phyloP scores from a whole-genome alignment of 441 rosid species.

The Theobroma grandiflorum region DNA sequence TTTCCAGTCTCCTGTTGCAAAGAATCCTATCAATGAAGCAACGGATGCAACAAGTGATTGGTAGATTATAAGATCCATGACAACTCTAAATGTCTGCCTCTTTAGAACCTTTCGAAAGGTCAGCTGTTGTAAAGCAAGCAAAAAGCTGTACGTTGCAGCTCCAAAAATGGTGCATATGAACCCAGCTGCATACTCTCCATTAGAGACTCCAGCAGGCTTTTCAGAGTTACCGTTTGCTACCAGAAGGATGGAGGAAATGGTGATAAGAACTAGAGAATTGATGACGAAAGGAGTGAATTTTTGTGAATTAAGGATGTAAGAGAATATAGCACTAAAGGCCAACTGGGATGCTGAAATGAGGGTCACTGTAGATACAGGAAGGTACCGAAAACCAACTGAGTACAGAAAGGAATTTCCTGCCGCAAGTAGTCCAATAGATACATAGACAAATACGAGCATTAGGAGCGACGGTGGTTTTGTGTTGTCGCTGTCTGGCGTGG shows the following conservation, averaged over 20 bases:
- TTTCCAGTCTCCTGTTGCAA: slow-evolving; percentile 52
- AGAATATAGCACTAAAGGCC: slow-evolving; percentile 56
- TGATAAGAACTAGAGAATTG: slow-evolving; percentile 48
- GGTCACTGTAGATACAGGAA: slow-evolving; percentile 40
- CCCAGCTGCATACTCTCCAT: slow-evolving; percentile 35
- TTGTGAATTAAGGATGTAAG: slow-evolving; percentile 46
- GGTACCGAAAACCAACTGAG: not conserved
- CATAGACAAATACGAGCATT: not conserved
- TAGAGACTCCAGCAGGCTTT: slow-evolving; percentile 33
- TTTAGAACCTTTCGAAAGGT: slow-evolving; percentile 42
- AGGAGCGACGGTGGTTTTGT: not conserved
- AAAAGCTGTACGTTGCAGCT: slow-evolving; percentile 39
- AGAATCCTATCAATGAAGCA: slow-evolving; percentile 41
- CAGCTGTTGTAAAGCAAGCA: slow-evolving; percentile 42
- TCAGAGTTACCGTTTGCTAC: slow-evolving; percentile 36
- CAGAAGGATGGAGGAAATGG: slow-evolving; percentile 46
- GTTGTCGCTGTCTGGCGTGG: not conserved
- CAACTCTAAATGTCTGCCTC: slow-evolving; percentile 36
- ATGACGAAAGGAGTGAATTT: slow-evolving; percentile 51
- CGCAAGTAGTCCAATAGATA: not conserved
- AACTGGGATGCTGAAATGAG: slow-evolving; percentile 49
- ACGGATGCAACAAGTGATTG: slow-evolving; percentile 41
- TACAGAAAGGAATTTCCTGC: not conserved
- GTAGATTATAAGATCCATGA: slow-evolving; percentile 40
- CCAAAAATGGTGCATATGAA: slow-evolving; percentile 46